These are phyloP conservation scores for Rhodotorula babjevae DNA, from an alignment of 768 basidiomycete species.

Conservation along the genomic window DNA sequence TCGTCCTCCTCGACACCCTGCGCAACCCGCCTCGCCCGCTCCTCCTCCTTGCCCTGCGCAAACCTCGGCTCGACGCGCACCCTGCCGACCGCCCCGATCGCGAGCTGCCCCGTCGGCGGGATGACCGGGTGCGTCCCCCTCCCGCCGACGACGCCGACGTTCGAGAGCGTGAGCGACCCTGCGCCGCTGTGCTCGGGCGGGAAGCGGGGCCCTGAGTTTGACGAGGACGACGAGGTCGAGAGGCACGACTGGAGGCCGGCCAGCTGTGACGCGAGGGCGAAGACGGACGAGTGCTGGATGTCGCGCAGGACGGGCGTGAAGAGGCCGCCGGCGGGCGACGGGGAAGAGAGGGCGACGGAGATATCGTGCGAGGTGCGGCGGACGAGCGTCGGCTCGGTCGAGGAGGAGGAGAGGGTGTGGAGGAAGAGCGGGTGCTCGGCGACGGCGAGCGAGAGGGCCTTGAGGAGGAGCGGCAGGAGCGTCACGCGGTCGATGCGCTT, in stretches of 20 bases:
- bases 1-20: constrained; percentile 7
- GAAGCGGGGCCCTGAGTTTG: constrained; percentile 14
- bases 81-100: constrained; percentile 74
- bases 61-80: constrained; percentile 51
- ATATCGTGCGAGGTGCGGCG: constrained; percentile 61
- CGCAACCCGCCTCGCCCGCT: constrained; percentile 49
- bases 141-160: constrained; percentile 72
- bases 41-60: not conserved
- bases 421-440: constrained; percentile 78
- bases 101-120: constrained; percentile 75
- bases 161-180: constrained; percentile 74
- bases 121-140: constrained; percentile 69
- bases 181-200: constrained; percentile 6
- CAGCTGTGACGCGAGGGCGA: constrained; percentile 58
- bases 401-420: constrained; percentile 54
- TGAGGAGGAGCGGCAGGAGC: constrained; percentile 76
- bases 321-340: constrained; percentile 58
- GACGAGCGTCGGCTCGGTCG: constrained; percentile 2
- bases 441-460: constrained; percentile 74
- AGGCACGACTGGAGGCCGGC: constrained; percentile 59
- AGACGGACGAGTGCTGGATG: constrained; percentile 50
- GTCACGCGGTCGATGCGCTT: constrained; percentile 57
- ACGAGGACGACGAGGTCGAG: constrained; percentile 46
- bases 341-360: constrained; percentile 68
- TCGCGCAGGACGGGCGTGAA: constrained; percentile 65